Conservation (phyloP, 73 alveolate genomes). For the Paraurostyla sp. region DNA sequence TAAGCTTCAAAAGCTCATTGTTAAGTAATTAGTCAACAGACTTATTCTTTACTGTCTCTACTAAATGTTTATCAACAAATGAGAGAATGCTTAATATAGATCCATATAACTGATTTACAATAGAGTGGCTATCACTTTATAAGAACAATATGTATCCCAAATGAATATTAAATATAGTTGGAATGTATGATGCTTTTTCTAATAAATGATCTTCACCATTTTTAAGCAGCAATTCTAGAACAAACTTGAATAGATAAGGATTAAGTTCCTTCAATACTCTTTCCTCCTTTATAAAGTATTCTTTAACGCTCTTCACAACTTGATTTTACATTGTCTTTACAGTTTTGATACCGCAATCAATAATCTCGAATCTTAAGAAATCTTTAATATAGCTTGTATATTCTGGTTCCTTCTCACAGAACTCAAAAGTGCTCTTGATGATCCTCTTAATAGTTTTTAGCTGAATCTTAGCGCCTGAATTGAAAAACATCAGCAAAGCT, state of each 20-base stretch:
- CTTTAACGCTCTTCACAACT: background rate
- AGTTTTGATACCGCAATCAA: background rate
- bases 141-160: background rate
- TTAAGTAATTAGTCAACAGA: background rate
- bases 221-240: background rate
- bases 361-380: slow-evolving; percentile 23
- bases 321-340: background rate
- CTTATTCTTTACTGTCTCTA: background rate
- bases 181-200: slow-evolving; percentile 1
- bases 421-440: background rate
- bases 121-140: background rate
- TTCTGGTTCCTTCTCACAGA: background rate
- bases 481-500: background rate
- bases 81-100: background rate
- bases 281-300: background rate
- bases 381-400: background rate
- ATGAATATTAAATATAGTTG: background rate
- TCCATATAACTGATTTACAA: background rate
- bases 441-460: background rate
- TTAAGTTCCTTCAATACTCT: background rate
- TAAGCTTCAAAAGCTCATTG: background rate
- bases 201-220: background rate
- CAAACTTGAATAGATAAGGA: background rate
- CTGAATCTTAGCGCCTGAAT: background rate
- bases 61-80: background rate